Evolutionary conservation across 2,329 filamentous ascomycete genomes (phyloP).

Genomic region (Knoxdaviesia proteae): DNA sequence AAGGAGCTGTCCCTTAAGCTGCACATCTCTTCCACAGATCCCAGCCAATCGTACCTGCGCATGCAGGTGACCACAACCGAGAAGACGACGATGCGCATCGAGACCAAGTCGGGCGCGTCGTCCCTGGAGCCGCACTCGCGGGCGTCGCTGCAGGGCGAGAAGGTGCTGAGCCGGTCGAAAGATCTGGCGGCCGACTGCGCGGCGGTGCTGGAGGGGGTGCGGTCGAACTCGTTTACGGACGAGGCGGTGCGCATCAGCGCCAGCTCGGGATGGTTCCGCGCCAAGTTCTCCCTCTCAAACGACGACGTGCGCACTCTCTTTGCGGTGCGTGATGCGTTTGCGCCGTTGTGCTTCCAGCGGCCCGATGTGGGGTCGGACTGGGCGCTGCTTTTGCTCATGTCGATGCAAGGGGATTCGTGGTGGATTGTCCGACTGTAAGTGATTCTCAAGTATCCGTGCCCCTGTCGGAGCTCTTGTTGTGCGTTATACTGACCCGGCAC

Average conservation of each 20-base stretch:
- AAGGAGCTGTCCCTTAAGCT: conserved; percentile 37
- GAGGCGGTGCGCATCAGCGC: conserved; percentile 38
- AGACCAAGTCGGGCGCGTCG: conserved; percentile 60
- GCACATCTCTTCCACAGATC: conserved; percentile 35
- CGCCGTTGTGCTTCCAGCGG: conserved; percentile 48
- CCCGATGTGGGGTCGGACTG: conserved; percentile 52
- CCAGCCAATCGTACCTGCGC: conserved; percentile 44
- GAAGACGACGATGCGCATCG: conserved; percentile 33
- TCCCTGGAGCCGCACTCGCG: conserved; percentile 45
- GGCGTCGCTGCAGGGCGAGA: conserved; percentile 36
- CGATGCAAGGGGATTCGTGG: conserved; percentile 57
- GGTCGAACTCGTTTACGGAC: conserved; percentile 39
- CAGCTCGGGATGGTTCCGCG: conserved; percentile 41
- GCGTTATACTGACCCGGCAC: not conserved
- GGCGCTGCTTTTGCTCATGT: conserved; percentile 51
- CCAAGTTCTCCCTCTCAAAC: conserved; percentile 24
- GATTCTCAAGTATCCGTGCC: not conserved
- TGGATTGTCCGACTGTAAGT: conserved; percentile 49
- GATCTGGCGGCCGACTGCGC: conserved; percentile 37
- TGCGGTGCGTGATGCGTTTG: conserved; percentile 41
- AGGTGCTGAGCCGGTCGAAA: conserved; percentile 37
- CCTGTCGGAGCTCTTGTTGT: not conserved
- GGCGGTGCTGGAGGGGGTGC: conserved; percentile 34
- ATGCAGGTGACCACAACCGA: conserved; percentile 33
- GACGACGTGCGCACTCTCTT: conserved; percentile 38